Base-by-base conservation (phyloP, 2,329 filamentous ascomycete species). In the Zasmidium angulare region DNA sequence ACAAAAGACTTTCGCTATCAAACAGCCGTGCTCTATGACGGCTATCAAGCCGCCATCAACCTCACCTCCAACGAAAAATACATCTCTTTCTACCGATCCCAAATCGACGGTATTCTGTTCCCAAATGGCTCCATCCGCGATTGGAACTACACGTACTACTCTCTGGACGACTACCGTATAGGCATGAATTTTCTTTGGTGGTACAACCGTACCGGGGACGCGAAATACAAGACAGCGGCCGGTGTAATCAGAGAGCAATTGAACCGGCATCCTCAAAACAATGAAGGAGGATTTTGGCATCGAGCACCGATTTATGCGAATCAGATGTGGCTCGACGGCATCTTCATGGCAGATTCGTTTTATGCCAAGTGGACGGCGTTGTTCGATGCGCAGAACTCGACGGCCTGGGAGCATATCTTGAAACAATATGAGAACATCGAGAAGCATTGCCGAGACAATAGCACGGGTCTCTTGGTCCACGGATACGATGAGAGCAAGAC, bases 311-410 rank as follows among this genome's bases (percentile, higher is more conserved):
- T 68, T 26, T 83, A 83, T 62, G 77, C 79, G 0, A 67, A 81
- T 52, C 81, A 79, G 76, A 80, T 79, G 67, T 83, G 82, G 65
- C 74, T 82, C 3, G 81, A 84, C 62, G 81, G 81, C 53, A 79
- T 82, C 74, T 82, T 77, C 71, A 81, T 79, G 2, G 68, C 80
- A 3, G 72, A 75, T 14, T 77, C 79, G 0, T 82, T 79, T 68
- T 72, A 75, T 55, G 65, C 76, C 0, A 58, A 68, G 1, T 74
- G 72, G 53, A 61, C 66, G 1, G 40, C 59, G 1, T n/a, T 57
- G 0, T 67, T 63, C 50, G 62, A 64, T 17, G 47, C 55, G 14
- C 50, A 46, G 1, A 69, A 68, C 49, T 50, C 56, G 1, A 61
- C 64, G 1, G 65, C 64, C 1, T 63, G 63, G 77, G 49, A 83